Base-by-base conservation (phyloP, 1,139 yeast species). In the Blastobotrys apis region DNA sequence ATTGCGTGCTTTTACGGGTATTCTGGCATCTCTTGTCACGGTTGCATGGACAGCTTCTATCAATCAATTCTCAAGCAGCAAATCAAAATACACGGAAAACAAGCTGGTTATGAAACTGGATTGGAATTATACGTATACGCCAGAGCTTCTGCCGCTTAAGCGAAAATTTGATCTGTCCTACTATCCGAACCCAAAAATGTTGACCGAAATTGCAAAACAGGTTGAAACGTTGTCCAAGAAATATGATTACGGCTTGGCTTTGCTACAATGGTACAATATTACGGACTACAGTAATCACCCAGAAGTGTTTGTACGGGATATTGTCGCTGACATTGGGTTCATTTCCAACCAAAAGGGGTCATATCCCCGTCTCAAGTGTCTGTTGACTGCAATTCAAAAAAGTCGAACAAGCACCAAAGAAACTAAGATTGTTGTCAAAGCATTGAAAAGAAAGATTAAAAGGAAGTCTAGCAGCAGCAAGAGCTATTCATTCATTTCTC, bases 261-360 rank as follows among this genome's bases (percentile, higher is more conserved):
- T 39, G 25, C 29, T 39, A n/a, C 38, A 33, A 20, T 39, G 43
- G 43, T 39, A 39, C 33, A 39, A 39, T 15, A 33, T 33, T 2
- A 33, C 37, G 3, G 33, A 33, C 17, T 26, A 25, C 15, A 15
- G 32, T 12, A 16, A 21, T 2, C 20, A 13, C 13, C 9, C 33
- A 5, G 22, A 39, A 19, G 13, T 15, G 5, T 33, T 39, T 9
- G 2, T 30, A 3, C 22, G 33, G 17, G 35, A 31, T 21, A 29
- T 39, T n/a, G 8, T 31, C 15, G 15, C 22, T 13, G 35, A 39
- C 17, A 19, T 39, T 9, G 16, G 20, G 19, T 33, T 34, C 23
- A 25, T 39, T 5, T 12, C 17, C 10, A 8, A 25, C 20, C 37
- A 33, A 23, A 16, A 37, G 10, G 43, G 38, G 4, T 10, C 33